Evolutionary conservation across 2,329 filamentous ascomycete genomes (phyloP).

Genomic region (Trichoderma sp.): DNA sequence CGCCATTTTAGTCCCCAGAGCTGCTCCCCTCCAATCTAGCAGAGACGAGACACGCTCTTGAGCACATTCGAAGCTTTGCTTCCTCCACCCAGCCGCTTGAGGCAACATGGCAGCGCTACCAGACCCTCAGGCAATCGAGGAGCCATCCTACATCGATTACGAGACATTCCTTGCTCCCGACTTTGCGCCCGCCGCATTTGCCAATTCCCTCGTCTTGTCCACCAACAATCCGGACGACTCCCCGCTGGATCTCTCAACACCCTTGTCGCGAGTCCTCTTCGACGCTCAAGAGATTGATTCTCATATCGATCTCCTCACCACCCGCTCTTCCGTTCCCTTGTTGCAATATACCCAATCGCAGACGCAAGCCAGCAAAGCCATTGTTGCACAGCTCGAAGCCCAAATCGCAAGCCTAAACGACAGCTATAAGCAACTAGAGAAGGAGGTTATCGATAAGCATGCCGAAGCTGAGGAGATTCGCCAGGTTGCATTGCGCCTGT

Average conservation of each 20-base stretch:
- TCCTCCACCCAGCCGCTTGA: not conserved
- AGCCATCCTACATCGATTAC: conserved; percentile 92
- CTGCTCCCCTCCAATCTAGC: conserved; percentile 7
- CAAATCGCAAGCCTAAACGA: conserved; percentile 80
- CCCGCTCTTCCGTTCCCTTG: conserved; percentile 78
- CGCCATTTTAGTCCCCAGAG: not conserved
- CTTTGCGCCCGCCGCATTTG: conserved; percentile 81
- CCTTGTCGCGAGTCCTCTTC: conserved; percentile 89
- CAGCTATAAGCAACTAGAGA: conserved; percentile 82
- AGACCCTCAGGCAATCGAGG: conserved; percentile 33
- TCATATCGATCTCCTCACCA: conserved; percentile 87
- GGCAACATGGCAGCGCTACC: conserved; percentile 21
- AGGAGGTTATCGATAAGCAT: conserved; percentile 83
- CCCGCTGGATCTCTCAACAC: conserved; percentile 89
- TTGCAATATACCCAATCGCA: conserved; percentile 76
- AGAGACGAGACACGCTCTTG: not conserved
- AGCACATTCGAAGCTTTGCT: not conserved
- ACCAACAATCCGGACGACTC: conserved; percentile 93
- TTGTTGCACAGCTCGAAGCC: conserved; percentile 74
- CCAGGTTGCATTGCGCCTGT: conserved; percentile 73
- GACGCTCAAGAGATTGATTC: conserved; percentile 97
- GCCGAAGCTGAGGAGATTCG: conserved; percentile 82
- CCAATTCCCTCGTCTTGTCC: conserved; percentile 81
- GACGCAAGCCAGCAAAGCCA: conserved; percentile 68
- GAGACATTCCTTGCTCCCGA: conserved; percentile 81